Base-by-base conservation (phyloP, 306 rosid genomes). In the Pyrus bretschneideri region DNA sequence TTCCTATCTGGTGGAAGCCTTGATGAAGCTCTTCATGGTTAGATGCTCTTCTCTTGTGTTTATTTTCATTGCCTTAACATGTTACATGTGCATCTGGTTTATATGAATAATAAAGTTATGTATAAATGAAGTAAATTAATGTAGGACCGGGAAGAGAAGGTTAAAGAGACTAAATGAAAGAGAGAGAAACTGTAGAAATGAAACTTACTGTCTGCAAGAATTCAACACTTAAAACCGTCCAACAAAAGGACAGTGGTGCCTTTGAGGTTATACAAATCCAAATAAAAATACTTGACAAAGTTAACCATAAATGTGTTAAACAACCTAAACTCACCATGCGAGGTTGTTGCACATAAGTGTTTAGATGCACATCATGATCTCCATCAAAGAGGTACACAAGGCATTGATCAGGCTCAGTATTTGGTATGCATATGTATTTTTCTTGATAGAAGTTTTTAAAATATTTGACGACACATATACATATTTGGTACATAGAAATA, bases 1-100 rank as follows among this genome's bases (percentile, higher is more conserved):
- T 96, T 84, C 85, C 90, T 91, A 64, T 69, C 99, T 61, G 96
- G 99, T 73, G 99, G 99, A 68, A 96, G 96, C 87, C 98, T 92
- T 61, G 99, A 96, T 30, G 97, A 92, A 89, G 96, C 94, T 52
- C 94, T 96, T 81, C 99, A 96, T 38, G 99, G 98, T 96, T 85
- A 78, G 86, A 72, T 81, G 77, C 57, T 80, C 59, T 25, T 62
- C 70, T 73, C 70, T 73, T 69, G 21, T 76, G 27, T 17, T 75
- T 54, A 40, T 81, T 21, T 69, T 57, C 62, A 40, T 64, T 71
- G n/a, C 38, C 51, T 51, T 44, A 11, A 22, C 65, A 46, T 67
- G 51, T 30, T 62, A 30, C 38, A 8, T 12, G 2, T 19, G 49
- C 66, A 29, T 44, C n/a, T 23, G 73, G 77, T 63, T 14, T 51